phyloP scores from a whole-genome alignment of 192 early-diverging fungal genomes.

The Obelidium mucronatum region DNA sequence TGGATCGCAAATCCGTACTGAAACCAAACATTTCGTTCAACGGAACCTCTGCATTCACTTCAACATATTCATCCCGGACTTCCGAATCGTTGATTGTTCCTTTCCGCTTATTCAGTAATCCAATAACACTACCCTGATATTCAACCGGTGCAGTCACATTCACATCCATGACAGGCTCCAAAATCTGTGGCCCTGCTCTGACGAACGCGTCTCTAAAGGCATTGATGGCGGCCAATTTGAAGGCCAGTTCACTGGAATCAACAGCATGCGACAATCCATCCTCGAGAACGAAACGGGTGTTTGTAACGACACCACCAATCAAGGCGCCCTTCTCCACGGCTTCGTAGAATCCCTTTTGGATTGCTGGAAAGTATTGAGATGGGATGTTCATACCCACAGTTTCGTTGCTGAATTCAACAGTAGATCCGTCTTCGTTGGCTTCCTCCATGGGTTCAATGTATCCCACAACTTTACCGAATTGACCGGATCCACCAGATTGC shows the following conservation, averaged over 20 bases:
- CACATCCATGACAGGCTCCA: conserved; percentile 98
- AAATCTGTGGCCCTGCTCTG: conserved; percentile 80
- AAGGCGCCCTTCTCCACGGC: conserved; percentile 88
- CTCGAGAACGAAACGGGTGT: conserved; percentile 85
- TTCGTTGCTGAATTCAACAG: conserved; percentile 79
- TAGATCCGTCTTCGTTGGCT: conserved; percentile 63
- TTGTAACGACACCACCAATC: conserved; percentile 90
- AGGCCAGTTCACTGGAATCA: conserved; percentile 96
- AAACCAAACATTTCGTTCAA: conserved; percentile 99
- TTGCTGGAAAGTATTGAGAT: conserved; percentile 88
- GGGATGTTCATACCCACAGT: conserved; percentile 97
- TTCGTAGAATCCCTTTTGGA: conserved; percentile 96
- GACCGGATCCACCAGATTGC: conserved; percentile 96
- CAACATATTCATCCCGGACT: conserved; percentile 91
- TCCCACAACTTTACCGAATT: conserved; percentile 91
- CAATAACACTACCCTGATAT: conserved; percentile 87
- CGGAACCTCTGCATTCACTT: conserved; percentile 85
- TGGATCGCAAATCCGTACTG: conserved; percentile 90
- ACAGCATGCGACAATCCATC: conserved; percentile 93
- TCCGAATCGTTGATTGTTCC: conserved; percentile 94
- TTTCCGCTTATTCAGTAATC: conserved; percentile 95
- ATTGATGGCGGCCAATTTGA: conserved; percentile 84
- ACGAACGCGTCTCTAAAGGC: conserved; percentile 93
- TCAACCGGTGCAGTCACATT: conserved; percentile 87
- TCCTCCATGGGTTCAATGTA: conserved; percentile 87